Evolutionary conservation across 139 green algal species (phyloP).

Genomic region (Chlamydomonas sphaeroides): DNA sequence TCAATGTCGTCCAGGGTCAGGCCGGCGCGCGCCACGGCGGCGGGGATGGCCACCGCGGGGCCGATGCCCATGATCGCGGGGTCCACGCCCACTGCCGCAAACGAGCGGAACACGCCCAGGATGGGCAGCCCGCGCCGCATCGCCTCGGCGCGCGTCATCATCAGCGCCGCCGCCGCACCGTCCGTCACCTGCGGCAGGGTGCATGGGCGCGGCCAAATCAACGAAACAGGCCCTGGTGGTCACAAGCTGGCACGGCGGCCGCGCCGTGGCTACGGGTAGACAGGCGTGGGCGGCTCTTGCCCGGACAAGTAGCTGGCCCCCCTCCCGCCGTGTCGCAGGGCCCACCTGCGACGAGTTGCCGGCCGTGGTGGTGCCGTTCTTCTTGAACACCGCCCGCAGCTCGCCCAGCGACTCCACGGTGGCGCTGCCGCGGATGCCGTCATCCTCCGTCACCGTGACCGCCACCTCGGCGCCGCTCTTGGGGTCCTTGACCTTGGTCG

Average conservation of each 20-base stretch:
- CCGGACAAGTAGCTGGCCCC: too few species aligned
- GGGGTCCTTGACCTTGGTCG: constrained; percentile 85
- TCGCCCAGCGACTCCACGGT: constrained; percentile 71
- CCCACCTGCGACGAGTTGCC: constrained; percentile 91
- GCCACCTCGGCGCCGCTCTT: constrained; percentile 83
- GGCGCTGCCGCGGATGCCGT: constrained; percentile 88
- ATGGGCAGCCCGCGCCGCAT: constrained; percentile 83
- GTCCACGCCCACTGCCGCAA: constrained; percentile 88
- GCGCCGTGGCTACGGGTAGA: too few species aligned
- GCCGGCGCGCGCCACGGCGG: constrained; percentile 80
- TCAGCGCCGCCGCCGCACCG: constrained; percentile 88
- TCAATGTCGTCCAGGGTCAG: constrained; percentile 94
- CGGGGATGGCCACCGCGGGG: constrained; percentile 95
- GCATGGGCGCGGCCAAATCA: too few species aligned
- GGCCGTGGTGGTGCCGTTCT: constrained; percentile 93
- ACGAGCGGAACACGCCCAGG: constrained; percentile 89
- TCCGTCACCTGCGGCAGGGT: constrained; percentile 91
- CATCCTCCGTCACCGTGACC: constrained; percentile 85
- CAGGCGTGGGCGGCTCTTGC: too few species aligned
- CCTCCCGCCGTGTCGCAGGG: too few species aligned
- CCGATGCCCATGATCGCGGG: constrained; percentile 98
- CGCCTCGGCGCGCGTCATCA: constrained; percentile 96
- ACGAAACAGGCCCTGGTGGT: neutral
- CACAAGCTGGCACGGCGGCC: neutral
- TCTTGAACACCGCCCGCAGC: constrained; percentile 93